These are phyloP conservation scores for Aspergillus cavernicola DNA, from an alignment of 495 filamentous ascomycete species.

Conservation along the genomic window DNA sequence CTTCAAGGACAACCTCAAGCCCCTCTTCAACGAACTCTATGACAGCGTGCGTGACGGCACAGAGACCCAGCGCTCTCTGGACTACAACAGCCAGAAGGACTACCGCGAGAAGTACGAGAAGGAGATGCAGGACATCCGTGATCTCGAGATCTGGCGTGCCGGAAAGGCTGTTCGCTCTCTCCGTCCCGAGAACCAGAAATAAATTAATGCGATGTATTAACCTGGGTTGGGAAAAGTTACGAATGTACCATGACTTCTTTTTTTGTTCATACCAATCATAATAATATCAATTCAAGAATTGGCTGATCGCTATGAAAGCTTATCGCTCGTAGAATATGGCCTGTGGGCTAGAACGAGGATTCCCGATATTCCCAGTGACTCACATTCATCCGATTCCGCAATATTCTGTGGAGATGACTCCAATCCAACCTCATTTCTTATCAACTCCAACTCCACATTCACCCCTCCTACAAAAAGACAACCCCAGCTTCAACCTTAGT, in stretches of 20 bases:
- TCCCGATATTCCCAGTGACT: not conserved
- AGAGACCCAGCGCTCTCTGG: constrained; percentile 90
- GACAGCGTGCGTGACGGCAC: constrained; percentile 80
- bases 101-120: constrained; percentile 94
- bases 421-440: not conserved
- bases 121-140: constrained; percentile 94
- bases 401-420: not conserved
- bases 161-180: constrained; percentile 93
- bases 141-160: constrained; percentile 97
- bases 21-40: constrained; percentile 96
- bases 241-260: constrained; percentile 42
- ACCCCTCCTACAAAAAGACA: not conserved
- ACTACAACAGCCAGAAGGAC: constrained; percentile 91
- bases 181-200: constrained; percentile 90
- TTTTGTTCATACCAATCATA: constrained; percentile 21
- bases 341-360: too few relatives aligned
- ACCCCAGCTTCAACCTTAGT: not conserved
- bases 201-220: constrained; percentile 37
- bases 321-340: too few relatives aligned
- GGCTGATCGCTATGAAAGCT: too few relatives aligned
- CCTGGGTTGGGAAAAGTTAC: constrained; percentile 36
- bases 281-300: constrained; percentile 21
- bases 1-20: constrained; percentile 97
- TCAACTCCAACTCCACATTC: not conserved
- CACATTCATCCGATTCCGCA: not conserved